A percentile compares a stretch with the other conserved stretches of the same genome.
Evolutionary conservation across 2,329 filamentous ascomycete species (phyloP).

Genomic region (Epichloe aotearoae): DNA sequence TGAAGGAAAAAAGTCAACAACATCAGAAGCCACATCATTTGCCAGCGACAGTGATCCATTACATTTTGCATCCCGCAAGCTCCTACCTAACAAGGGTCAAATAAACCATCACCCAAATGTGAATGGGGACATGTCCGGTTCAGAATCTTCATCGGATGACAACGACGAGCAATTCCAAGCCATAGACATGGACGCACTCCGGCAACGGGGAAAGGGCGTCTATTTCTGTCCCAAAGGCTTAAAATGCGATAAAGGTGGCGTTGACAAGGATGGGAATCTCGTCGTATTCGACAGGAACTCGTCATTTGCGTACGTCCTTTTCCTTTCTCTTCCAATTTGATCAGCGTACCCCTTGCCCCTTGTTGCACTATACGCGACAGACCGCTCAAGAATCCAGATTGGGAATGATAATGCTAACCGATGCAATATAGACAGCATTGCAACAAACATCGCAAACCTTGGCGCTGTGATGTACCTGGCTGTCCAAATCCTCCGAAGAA

Average conservation of each 20-base stretch:
- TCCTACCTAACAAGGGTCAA: slow-evolving; percentile 10
- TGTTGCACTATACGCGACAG: not conserved
- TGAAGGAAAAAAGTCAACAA: slow-evolving; percentile 9
- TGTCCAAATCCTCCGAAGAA: slow-evolving; percentile 29
- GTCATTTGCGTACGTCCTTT: slow-evolving; percentile 23
- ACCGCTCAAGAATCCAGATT: not conserved
- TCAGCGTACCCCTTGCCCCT: not conserved
- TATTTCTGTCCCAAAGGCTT: slow-evolving; percentile 23
- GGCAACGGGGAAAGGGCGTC: slow-evolving; percentile 25
- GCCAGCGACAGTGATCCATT: slow-evolving; percentile 12
- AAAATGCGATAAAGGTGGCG: slow-evolving; percentile 27
- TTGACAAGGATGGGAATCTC: slow-evolving; percentile 24
- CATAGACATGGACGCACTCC: slow-evolving; percentile 26
- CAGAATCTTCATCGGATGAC: slow-evolving; percentile 17
- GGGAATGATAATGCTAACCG: slow-evolving; percentile 1
- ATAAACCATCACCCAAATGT: slow-evolving; percentile 6
- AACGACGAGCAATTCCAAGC: slow-evolving; percentile 22
- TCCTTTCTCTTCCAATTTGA: not conserved
- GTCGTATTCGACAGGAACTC: slow-evolving; percentile 29
- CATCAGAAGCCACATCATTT: slow-evolving; percentile 8
- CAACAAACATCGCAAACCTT: slow-evolving; percentile 30
- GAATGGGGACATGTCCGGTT: slow-evolving; percentile 9
- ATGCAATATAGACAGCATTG: slow-evolving; percentile 23
- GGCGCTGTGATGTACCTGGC: slow-evolving; percentile 24
- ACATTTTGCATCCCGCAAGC: slow-evolving; percentile 11